Evolutionary conservation across 2,329 filamentous ascomycete species (phyloP).

Genomic region (Arachnopeziza araneosa): DNA sequence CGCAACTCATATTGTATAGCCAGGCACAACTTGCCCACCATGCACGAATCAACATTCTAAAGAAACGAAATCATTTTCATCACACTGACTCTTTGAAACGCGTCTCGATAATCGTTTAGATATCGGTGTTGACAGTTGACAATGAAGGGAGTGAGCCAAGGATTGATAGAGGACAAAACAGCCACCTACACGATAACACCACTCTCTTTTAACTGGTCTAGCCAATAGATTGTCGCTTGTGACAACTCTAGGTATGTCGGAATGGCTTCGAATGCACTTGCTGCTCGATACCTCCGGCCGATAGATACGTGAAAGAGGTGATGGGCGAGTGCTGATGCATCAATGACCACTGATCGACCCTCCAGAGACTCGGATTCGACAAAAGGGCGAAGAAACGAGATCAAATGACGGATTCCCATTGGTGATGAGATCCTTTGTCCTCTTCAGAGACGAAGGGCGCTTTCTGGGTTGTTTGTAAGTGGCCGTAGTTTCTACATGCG

Average conservation of each 20-base stretch:
- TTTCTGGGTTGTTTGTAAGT: background rate
- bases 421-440: background rate
- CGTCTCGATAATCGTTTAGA: too few species aligned
- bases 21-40: too few species aligned
- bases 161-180: too few species aligned
- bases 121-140: too few species aligned
- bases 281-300: slow-evolving; percentile 31
- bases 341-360: slow-evolving; percentile 50
- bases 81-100: background rate
- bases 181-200: slow-evolving; percentile 56
- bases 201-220: slow-evolving; percentile 51
- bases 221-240: slow-evolving; percentile 52
- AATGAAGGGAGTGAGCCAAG: too few species aligned
- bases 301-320: slow-evolving; percentile 59
- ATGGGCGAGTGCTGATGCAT: slow-evolving; percentile 76
- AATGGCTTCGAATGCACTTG: slow-evolving; percentile 44
- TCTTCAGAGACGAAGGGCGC: background rate
- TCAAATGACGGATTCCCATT: slow-evolving; percentile 58
- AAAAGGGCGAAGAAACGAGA: slow-evolving; percentile 47
- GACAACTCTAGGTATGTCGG: slow-evolving; percentile 62
- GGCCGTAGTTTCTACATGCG: too few species aligned
- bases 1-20: too few species aligned
- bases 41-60: too few species aligned
- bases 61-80: background rate
- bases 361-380: slow-evolving; percentile 39